phyloP scores from a whole-genome alignment of 2,329 filamentous ascomycete species.

The Drechslerella coelobrocha region DNA sequence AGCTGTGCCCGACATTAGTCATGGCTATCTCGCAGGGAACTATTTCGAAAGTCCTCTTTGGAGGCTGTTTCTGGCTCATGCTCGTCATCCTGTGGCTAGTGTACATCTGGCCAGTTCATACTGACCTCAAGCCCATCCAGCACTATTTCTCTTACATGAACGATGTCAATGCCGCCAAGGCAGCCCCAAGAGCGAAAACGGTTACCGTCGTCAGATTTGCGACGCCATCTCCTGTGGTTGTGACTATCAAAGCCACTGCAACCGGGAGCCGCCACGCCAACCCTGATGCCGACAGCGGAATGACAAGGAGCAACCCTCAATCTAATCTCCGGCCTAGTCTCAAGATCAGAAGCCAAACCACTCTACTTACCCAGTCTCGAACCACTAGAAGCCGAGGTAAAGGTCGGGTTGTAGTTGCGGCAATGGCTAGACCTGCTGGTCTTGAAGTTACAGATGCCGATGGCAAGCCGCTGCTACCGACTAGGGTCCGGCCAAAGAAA shows the following conservation, averaged over 20 bases:
- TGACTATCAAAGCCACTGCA: not conserved
- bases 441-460: not conserved
- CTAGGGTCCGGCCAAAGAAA: not conserved
- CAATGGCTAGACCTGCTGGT: not conserved
- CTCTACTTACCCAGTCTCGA: not conserved
- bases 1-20: too few relatives aligned
- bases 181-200: too few relatives aligned
- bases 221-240: not conserved
- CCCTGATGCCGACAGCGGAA: not conserved
- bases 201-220: too few relatives aligned
- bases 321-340: not conserved
- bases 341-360: not conserved
- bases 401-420: not conserved
- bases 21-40: constrained; percentile 28
- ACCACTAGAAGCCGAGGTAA: not conserved
- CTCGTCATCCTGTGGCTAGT: constrained; percentile 25
- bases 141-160: not conserved
- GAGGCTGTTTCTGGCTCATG: constrained; percentile 16
- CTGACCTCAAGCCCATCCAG: not conserved
- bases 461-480: not conserved
- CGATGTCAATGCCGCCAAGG: not conserved
- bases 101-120: not conserved
- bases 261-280: not conserved
- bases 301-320: not conserved
- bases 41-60: constrained; percentile 7